Evolutionary conservation across 2,329 filamentous ascomycete species (phyloP).

Genomic region (Mollisia scopiformis): DNA sequence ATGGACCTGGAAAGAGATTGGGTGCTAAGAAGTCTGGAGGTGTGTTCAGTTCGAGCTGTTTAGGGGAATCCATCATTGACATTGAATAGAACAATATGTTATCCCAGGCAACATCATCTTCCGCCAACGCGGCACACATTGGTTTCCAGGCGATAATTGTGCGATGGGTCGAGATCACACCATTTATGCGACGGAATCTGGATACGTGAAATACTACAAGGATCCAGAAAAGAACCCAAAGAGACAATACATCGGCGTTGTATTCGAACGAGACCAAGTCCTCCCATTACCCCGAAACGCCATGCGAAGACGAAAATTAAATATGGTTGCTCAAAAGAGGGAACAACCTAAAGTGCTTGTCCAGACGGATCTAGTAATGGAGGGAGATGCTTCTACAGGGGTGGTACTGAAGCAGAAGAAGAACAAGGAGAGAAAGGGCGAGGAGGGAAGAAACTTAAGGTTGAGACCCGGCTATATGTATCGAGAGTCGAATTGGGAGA

Average conservation of each 20-base stretch:
- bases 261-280: constrained; percentile 78
- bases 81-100: constrained; percentile 78
- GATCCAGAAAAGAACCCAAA: constrained; percentile 83
- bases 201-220: constrained; percentile 96
- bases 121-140: constrained; percentile 91
- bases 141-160: constrained; percentile 95
- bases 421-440: constrained; percentile 35
- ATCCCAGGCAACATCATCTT: constrained; percentile 97
- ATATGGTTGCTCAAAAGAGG: constrained; percentile 64
- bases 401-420: constrained; percentile 20
- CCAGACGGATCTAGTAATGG: constrained; percentile 18
- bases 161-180: constrained; percentile 96
- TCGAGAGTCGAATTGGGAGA: constrained; percentile 68
- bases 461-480: constrained; percentile 64
- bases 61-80: not conserved
- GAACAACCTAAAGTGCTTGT: constrained; percentile 28
- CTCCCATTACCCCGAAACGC: constrained; percentile 79
- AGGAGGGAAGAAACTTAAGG: constrained; percentile 39
- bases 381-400: constrained; percentile 8
- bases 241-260: constrained; percentile 92
- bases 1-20: constrained; percentile 80
- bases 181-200: constrained; percentile 81
- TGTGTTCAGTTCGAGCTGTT: constrained; percentile 42
- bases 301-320: constrained; percentile 73
- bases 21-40: constrained; percentile 93